These are phyloP conservation scores for Massariosphaeria phaeospora DNA, from an alignment of 495 filamentous ascomycete genomes.

Conservation along the genomic window DNA sequence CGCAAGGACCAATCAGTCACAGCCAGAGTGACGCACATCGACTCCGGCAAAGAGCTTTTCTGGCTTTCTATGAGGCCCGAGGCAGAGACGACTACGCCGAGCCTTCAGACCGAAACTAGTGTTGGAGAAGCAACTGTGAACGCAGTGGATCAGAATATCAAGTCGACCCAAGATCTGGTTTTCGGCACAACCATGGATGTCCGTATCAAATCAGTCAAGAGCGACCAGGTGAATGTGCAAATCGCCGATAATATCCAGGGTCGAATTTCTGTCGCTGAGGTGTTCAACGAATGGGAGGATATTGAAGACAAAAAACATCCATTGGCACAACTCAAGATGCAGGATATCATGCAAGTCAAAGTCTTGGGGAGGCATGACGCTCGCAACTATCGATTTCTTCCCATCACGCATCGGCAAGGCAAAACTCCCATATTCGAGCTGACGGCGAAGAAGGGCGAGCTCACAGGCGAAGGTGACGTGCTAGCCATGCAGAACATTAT, in stretches of 20 bases:
- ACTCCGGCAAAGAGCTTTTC: conserved; percentile 54
- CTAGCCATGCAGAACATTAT: conserved; percentile 70
- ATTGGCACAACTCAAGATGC: conserved; percentile 62
- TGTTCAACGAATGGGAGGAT: conserved; percentile 82
- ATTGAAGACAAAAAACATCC: conserved; percentile 78
- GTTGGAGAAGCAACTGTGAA: conserved; percentile 50
- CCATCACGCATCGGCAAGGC: conserved; percentile 75
- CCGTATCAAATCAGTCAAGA: conserved; percentile 71
- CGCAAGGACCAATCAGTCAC: conserved; percentile 64
- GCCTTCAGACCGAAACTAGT: neutral
- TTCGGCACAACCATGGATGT: conserved; percentile 76
- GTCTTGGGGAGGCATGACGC: conserved; percentile 87
- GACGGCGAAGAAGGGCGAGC: conserved; percentile 69
- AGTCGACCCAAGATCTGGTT: conserved; percentile 60
- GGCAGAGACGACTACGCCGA: conserved; percentile 25
- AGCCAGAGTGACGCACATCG: conserved; percentile 63
- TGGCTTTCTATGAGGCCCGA: conserved; percentile 52
- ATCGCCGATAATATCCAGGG: conserved; percentile 87
- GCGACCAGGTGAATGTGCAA: conserved; percentile 85
- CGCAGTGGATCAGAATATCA: conserved; percentile 63
- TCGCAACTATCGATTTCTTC: conserved; percentile 82
- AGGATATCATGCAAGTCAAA: conserved; percentile 65
- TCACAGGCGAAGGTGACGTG: conserved; percentile 50
- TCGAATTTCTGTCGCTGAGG: conserved; percentile 81
- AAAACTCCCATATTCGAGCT: conserved; percentile 81